Conservation (phyloP, 2,329 filamentous ascomycete genomes). For the Fusarium pininemorale region DNA sequence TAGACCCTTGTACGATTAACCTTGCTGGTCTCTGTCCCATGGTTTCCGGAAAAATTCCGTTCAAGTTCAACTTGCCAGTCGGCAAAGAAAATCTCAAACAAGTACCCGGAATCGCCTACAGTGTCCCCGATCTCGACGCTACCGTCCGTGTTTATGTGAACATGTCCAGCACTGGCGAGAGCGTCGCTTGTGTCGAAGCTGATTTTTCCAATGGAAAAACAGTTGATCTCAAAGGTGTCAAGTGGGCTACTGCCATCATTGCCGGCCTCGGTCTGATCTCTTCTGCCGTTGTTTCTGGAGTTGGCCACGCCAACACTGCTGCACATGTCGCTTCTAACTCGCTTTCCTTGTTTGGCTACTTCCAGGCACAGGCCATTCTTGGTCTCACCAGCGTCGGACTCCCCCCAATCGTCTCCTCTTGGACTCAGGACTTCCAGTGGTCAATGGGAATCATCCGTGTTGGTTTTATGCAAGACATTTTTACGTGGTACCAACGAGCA, state of each 20-base stretch:
- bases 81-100: constrained; percentile 63
- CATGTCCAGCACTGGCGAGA: constrained; percentile 66
- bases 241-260: constrained; percentile 89
- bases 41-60: constrained; percentile 82
- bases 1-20: constrained; percentile 79
- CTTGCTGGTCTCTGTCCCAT: constrained; percentile 88
- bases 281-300: constrained; percentile 87
- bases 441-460: constrained; percentile 94
- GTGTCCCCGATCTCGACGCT: constrained; percentile 89
- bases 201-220: constrained; percentile 91
- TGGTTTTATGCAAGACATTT: constrained; percentile 85
- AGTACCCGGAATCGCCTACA: constrained; percentile 87
- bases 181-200: constrained; percentile 87
- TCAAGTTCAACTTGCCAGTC: constrained; percentile 75
- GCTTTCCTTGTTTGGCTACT: constrained; percentile 92
- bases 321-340: constrained; percentile 95
- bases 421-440: constrained; percentile 99
- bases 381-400: constrained; percentile 83
- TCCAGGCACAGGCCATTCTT: constrained; percentile 92
- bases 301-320: constrained; percentile 93
- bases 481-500: constrained; percentile 94
- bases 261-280: constrained; percentile 84
- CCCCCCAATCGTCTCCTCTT: constrained; percentile 87
- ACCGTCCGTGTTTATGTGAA: constrained; percentile 85
- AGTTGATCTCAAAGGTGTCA: constrained; percentile 86